These are phyloP conservation scores for Lactarius vividus DNA, from an alignment of 768 basidiomycete genomes.

Conservation along the genomic window DNA sequence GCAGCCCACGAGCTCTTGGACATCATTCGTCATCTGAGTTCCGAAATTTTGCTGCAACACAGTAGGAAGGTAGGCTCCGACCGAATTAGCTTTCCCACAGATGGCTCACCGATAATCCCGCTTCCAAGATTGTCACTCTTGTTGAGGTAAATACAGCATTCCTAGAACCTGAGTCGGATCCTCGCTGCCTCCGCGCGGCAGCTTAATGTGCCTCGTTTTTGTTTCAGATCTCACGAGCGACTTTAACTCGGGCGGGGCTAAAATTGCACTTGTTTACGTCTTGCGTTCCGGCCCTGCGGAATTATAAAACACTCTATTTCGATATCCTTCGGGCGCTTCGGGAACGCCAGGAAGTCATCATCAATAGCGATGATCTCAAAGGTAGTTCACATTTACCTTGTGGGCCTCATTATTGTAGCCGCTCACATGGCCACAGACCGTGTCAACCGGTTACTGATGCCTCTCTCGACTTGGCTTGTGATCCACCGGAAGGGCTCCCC, in stretches of 20 bases:
- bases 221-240: slow-evolving; percentile 28
- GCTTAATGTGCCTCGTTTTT: slow-evolving; percentile 16
- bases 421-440: slow-evolving; percentile 23
- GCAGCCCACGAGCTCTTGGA: slow-evolving; percentile 27
- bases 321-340: slow-evolving; percentile 27
- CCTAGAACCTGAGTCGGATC: slow-evolving; percentile 5
- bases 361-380: slow-evolving; percentile 19
- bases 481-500: slow-evolving; percentile 20
- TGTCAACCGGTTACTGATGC: slow-evolving; percentile 23
- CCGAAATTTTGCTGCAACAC: slow-evolving; percentile 24
- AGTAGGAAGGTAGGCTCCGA: slow-evolving; percentile 26
- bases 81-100: neutral
- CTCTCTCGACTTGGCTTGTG: slow-evolving; percentile 28
- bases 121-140: slow-evolving; percentile 26
- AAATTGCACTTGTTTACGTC: slow-evolving; percentile 26
- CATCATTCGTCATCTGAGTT: slow-evolving; percentile 19
- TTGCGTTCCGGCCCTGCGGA: slow-evolving; percentile 20
- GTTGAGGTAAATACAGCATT: slow-evolving; percentile 25
- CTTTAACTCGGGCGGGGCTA: slow-evolving; percentile 25
- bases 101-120: slow-evolving; percentile 15
- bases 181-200: slow-evolving; percentile 12
- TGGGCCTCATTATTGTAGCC: neutral
- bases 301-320: slow-evolving; percentile 27
- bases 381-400: slow-evolving; percentile 21
- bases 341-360: slow-evolving; percentile 22